phyloP scores from a whole-genome alignment of 495 filamentous ascomycete genomes.

The Tuber borchii region DNA sequence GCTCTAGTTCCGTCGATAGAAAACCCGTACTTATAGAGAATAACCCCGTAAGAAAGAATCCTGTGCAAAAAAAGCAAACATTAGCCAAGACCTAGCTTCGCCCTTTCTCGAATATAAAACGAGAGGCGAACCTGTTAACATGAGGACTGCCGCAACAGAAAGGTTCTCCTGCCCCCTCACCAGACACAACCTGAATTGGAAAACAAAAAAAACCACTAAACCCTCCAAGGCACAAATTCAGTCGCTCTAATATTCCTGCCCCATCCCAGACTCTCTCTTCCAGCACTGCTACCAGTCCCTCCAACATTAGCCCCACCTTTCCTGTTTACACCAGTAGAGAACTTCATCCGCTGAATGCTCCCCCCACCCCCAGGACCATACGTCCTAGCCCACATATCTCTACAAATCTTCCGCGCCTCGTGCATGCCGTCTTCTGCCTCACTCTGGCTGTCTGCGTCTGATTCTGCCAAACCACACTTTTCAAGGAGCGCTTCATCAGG shows the following conservation, averaged over 20 bases:
- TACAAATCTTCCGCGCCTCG: constrained; percentile 29
- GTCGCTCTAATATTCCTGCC: no score
- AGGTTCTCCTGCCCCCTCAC: no score
- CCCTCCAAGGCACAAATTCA: no score
- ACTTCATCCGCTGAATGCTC: constrained; percentile 19
- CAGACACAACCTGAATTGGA: no score
- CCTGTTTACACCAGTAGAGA: no score
- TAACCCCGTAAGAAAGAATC: constrained; percentile 36
- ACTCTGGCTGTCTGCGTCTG: not conserved
- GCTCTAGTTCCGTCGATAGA: not conserved
- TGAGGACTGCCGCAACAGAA: constrained; percentile 68
- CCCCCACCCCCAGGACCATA: constrained; percentile 16
- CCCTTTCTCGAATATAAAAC: not conserved
- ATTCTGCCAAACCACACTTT: not conserved
- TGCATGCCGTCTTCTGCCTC: not conserved
- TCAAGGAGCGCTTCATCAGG: not conserved
- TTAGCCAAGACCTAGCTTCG: constrained; percentile 12
- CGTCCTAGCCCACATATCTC: constrained; percentile 25
- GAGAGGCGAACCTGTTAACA: constrained; percentile 42
- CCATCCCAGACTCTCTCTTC: no score
- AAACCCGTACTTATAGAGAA: constrained; percentile 35
- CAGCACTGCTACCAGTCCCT: no score
- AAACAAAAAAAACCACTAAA: no score
- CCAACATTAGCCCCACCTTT: no score
- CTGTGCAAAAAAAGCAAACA: constrained; percentile 7